Evolutionary conservation across 805 yeast genomes (phyloP).

Genomic region (Ogataea wickerhamii): DNA sequence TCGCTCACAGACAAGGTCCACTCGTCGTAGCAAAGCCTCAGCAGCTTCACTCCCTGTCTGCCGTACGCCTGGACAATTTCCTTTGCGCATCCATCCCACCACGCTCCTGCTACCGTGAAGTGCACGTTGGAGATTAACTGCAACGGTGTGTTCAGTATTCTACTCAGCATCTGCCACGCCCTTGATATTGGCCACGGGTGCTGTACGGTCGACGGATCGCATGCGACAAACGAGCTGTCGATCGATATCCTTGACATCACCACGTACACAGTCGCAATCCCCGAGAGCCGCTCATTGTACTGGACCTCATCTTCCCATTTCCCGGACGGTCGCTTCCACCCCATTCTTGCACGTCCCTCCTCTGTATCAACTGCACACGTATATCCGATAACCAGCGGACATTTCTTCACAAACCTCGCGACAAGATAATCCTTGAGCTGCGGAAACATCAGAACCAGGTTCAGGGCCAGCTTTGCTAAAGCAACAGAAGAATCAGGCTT

Average conservation of each 20-base stretch:
- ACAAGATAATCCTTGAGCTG: conserved; percentile 54
- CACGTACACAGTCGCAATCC: conserved; percentile 77
- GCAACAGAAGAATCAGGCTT: conserved; percentile 77
- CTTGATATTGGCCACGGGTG: conserved; percentile 57
- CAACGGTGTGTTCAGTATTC: conserved; percentile 57
- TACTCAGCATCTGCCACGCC: conserved; percentile 71
- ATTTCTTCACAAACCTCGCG: conserved; percentile 86
- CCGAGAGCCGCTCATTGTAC: conserved; percentile 84
- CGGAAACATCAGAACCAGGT: conserved; percentile 45
- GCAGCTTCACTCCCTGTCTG: conserved; percentile 62
- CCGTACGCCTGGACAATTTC: conserved; percentile 59
- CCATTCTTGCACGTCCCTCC: conserved; percentile 81
- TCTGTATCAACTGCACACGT: conserved; percentile 73
- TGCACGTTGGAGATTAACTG: conserved; percentile 61
- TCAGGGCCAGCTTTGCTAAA: conserved; percentile 60
- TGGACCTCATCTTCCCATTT: conserved; percentile 59
- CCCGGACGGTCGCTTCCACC: conserved; percentile 63
- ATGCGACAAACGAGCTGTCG: conserved; percentile 21
- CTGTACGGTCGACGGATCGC: conserved; percentile 18
- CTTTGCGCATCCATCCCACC: conserved; percentile 87
- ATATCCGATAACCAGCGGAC: conserved; percentile 85
- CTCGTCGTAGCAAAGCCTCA: conserved; percentile 41
- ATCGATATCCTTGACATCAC: conserved; percentile 58
- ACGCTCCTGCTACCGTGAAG: conserved; percentile 64
- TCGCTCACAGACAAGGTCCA: conserved; percentile 55